A percentile compares a stretch with the other conserved stretches of the same genome.
Evolutionary conservation across 768 basidiomycete genomes (phyloP).

Genomic region (Epithele typhae): DNA sequence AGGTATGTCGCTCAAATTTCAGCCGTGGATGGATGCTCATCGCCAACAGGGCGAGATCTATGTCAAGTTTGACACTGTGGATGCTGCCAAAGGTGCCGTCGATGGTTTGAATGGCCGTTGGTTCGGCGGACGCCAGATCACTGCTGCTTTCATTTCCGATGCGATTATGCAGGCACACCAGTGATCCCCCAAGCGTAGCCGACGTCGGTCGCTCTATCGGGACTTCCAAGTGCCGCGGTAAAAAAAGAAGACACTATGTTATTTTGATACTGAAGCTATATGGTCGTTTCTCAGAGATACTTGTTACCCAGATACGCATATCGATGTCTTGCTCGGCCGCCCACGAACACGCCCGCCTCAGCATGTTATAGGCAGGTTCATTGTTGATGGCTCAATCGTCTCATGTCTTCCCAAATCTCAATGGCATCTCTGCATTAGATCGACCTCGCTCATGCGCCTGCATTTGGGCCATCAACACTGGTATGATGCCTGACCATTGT

Average conservation of each 20-base stretch:
- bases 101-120: slow-evolving; percentile 93
- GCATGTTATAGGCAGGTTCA: slow-evolving; percentile 34
- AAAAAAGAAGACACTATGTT: slow-evolving; percentile 17
- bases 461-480: no score
- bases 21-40: not conserved
- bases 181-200: slow-evolving; percentile 30
- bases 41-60: slow-evolving; percentile 87
- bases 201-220: no score
- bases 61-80: slow-evolving; percentile 80
- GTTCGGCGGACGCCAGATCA: slow-evolving; percentile 91
- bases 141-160: slow-evolving; percentile 86
- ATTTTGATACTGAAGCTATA: slow-evolving; percentile 12
- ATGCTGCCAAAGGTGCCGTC: slow-evolving; percentile 77
- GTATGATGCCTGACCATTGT: no score
- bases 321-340: slow-evolving; percentile 2
- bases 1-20: slow-evolving; percentile 46
- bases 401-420: slow-evolving; percentile 29
- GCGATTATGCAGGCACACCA: slow-evolving; percentile 92
- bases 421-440: slow-evolving; percentile 29
- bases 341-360: slow-evolving; percentile 2
- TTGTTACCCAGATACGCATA: slow-evolving; percentile 20
- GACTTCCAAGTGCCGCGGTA: not conserved
- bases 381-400: slow-evolving; percentile 26
- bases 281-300: slow-evolving; percentile 17
- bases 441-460: not conserved